phyloP scores from a whole-genome alignment of 2,329 filamentous ascomycete species.

The Fusarium sulawesiense region DNA sequence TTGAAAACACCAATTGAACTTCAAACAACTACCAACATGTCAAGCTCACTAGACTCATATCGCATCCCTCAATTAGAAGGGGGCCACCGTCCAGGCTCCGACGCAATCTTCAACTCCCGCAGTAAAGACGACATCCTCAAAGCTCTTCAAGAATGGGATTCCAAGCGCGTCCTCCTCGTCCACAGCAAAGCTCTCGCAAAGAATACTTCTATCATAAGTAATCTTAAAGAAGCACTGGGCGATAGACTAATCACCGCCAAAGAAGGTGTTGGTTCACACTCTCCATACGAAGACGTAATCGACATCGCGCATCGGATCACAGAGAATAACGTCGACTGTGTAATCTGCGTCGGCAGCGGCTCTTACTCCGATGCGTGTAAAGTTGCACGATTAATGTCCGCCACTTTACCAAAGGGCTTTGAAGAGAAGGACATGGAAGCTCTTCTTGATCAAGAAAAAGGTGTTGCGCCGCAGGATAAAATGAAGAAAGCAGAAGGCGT shows the following conservation, averaged over 20 bases:
- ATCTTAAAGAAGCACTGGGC: not conserved
- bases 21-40: not conserved
- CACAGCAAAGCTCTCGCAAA: conserved; percentile 16
- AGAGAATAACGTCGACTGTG: not conserved
- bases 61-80: conserved; percentile 16
- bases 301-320: conserved; percentile 9
- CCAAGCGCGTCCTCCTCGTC: not conserved
- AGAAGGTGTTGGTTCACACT: conserved; percentile 24
- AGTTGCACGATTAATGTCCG: conserved; percentile 13
- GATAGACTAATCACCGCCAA: not conserved
- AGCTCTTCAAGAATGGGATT: not conserved
- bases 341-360: conserved; percentile 6
- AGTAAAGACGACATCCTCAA: conserved; percentile 2
- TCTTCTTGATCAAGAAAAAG: conserved; percentile 6
- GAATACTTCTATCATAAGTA: not conserved
- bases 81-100: conserved; percentile 2
- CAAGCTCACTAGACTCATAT: not conserved
- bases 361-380: conserved; percentile 25
- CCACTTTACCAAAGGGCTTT: not conserved
- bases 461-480: conserved; percentile 10
- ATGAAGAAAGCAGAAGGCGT: conserved; percentile 10
- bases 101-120: conserved; percentile 24
- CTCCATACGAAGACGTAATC: conserved; percentile 14
- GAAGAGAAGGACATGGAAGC: conserved; percentile 13
- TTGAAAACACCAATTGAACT: not conserved